Conservation (phyloP, 2,329 filamentous ascomycete species). For the Hawksworthiomyces lignivorus region DNA sequence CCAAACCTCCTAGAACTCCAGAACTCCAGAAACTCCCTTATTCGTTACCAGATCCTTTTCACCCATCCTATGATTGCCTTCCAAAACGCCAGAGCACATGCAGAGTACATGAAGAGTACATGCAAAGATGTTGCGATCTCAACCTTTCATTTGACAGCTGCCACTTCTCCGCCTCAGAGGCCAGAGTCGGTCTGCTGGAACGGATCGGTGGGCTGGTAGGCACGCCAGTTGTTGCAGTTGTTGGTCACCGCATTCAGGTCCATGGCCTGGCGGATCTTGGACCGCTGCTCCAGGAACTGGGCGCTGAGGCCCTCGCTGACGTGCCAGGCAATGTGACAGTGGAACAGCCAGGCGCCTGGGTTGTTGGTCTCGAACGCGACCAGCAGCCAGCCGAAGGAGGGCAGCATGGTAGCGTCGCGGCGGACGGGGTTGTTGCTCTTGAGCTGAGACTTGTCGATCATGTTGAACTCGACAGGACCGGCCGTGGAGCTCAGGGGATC, state of each 20-base stretch:
- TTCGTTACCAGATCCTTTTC: too few species aligned
- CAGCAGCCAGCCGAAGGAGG: conserved; percentile 32
- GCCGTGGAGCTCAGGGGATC: conserved; percentile 11
- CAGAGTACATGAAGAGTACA: too few species aligned
- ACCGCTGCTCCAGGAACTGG: conserved; percentile 35
- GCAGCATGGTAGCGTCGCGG: conserved; percentile 35
- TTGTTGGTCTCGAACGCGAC: conserved; percentile 40
- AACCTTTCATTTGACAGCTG: too few species aligned
- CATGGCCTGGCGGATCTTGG: conserved; percentile 13
- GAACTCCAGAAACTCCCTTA: too few species aligned
- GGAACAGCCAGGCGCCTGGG: conserved; percentile 36
- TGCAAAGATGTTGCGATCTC: too few species aligned
- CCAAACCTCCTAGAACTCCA: too few species aligned
- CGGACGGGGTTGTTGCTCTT: conserved; percentile 32
- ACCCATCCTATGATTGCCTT: too few species aligned
- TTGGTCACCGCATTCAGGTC: conserved; percentile 9
- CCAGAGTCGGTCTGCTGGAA: conserved; percentile 13
- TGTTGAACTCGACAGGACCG: conserved; percentile 12
- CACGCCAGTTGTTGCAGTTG: conserved; percentile 15
- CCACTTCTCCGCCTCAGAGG: background rate
- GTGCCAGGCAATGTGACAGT: conserved; percentile 41
- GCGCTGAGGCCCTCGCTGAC: conserved; percentile 36
- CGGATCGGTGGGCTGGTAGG: conserved; percentile 11
- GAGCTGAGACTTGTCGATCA: conserved; percentile 24
- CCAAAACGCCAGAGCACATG: too few species aligned